Evolutionary conservation across 331 rosid species (phyloP), one percentile per base, ranked within the genome.

Genomic region (Arachis monticola): DNA sequence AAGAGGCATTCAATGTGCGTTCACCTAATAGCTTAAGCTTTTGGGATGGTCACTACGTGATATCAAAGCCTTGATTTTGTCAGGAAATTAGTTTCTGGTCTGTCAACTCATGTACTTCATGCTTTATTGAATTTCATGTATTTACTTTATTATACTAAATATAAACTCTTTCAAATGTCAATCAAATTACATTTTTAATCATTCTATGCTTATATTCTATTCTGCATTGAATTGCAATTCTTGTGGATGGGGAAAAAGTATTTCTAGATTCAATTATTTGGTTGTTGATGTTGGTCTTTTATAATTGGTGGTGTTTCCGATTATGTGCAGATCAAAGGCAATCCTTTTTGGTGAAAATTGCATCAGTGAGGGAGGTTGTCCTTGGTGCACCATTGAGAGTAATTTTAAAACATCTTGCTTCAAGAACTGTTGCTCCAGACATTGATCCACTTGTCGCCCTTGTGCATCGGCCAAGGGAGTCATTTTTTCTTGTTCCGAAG

Each of bases 371-470:
- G 85, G 92, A 90, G 82, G 96, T 90, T 50, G 99, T 94, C 77
- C 93, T 94, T 60, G 99, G 99, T 46, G 99, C 99, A 74, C 99
- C 99, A 46, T 74, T 94, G 75, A 83, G 96, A 88, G 83, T 85
- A 70, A 73, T 90, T 83, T 85, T 94, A 64, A 83, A 90, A 78
- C 87, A 85, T 57, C 97, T 94, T 65, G 87, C 83, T 81, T 81
- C 78, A 0, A 92, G 91, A 73, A 81, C 76, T 45, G 82, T 83
- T 87, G 88, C 87, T 66, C 70, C 86, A 0, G 81, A 80, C 77
- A 17, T 85, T 64, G 87, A 80, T 74, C 81, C 76, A 13, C 89
- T 86, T 83, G 92, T 92, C 70, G 93, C 97, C 74, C 93, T 92
- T 69, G 92, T 92, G 81, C 99, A 94, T 82, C 92, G 99, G 70